A percentile compares a stretch with the other conserved stretches of the same genome.
These are phyloP conservation scores for Pythium brachiatum DNA, from an alignment of 352 stramenopile genomes.

Conservation along the genomic window DNA sequence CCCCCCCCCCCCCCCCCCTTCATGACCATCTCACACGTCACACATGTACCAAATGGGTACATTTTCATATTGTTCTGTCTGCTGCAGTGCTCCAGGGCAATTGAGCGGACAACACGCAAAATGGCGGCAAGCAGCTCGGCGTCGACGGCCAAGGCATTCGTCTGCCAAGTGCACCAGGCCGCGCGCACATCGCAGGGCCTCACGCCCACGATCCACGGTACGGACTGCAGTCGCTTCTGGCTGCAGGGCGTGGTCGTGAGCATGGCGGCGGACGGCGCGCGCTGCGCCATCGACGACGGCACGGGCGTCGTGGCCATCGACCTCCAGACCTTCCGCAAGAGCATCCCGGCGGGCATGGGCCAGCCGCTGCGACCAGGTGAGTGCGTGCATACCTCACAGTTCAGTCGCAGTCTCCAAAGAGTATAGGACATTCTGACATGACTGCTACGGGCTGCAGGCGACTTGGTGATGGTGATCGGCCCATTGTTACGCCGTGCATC, in stretches of 20 bases:
- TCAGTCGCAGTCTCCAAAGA: neutral
- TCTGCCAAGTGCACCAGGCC: slow-evolving; percentile 49
- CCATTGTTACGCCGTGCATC: slow-evolving; percentile 37
- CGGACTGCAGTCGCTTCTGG: slow-evolving; percentile 74
- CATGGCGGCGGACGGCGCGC: slow-evolving; percentile 27
- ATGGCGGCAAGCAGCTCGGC: slow-evolving; percentile 1
- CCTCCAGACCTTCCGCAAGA: slow-evolving; percentile 65
- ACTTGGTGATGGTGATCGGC: slow-evolving; percentile 80
- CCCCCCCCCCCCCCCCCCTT: too few relatives aligned
- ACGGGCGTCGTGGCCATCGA: slow-evolving; percentile 60
- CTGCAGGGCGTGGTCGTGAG: slow-evolving; percentile 68
- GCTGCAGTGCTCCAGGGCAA: neutral
- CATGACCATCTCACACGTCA: neutral
- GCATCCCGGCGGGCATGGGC: slow-evolving; percentile 44
- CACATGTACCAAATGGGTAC: neutral
- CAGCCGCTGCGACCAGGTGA: slow-evolving; percentile 39
- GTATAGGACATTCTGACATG: neutral
- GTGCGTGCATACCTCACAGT: too few relatives aligned
- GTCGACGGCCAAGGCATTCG: slow-evolving; percentile 58
- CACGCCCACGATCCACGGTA: slow-evolving; percentile 48
- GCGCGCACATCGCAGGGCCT: slow-evolving; percentile 34
- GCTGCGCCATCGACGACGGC: slow-evolving; percentile 72
- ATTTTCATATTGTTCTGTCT: slow-evolving; percentile 14
- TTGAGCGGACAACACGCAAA: neutral
- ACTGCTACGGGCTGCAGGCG: slow-evolving; percentile 26